Conservation (phyloP, 768 basidiomycete species). For the Austroboletus eburneus region DNA sequence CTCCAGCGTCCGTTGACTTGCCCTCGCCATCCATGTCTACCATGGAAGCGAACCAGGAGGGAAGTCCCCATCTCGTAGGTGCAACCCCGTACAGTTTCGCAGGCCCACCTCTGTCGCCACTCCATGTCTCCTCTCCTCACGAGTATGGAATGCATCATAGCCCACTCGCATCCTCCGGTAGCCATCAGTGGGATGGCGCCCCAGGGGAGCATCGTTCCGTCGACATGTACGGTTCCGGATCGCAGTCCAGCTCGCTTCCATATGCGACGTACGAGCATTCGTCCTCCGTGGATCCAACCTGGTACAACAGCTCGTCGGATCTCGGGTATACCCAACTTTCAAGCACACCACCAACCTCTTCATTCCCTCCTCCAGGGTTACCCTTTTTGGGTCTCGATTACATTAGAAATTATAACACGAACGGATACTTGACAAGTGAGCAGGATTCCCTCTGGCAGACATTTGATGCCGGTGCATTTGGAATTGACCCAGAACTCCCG, state of each 20-base stretch:
- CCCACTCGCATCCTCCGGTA: constrained; percentile 20
- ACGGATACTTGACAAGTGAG: constrained; percentile 33
- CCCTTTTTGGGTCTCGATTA: constrained; percentile 84
- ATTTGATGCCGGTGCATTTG: constrained; percentile 72
- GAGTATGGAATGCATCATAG: constrained; percentile 44
- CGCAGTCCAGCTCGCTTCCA: constrained; percentile 32
- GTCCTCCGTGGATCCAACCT: constrained; percentile 38
- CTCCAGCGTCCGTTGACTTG: constrained; percentile 66
- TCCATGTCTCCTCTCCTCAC: constrained; percentile 51
- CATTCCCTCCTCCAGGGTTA: constrained; percentile 68
- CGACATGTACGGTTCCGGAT: constrained; percentile 42
- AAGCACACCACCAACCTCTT: constrained; percentile 56
- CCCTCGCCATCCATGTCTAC: constrained; percentile 64
- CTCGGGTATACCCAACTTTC: constrained; percentile 44
- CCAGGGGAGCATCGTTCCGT: constrained; percentile 36
- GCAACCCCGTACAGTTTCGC: constrained; percentile 42
- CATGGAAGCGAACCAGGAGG: constrained; percentile 46
- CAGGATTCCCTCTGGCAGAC: constrained; percentile 49
- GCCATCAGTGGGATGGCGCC: constrained; percentile 44
- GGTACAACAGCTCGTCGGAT: constrained; percentile 33
- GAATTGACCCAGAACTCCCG: constrained; percentile 72
- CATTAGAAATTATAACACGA: constrained; percentile 70
- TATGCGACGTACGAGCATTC: constrained; percentile 46
- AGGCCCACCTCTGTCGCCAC: constrained; percentile 47
- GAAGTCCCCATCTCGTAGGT: constrained; percentile 50